Evolutionary conservation across 306 rosid genomes (phyloP), one percentile per base, ranked within the genome.

Genomic region (Cyamopsis tetragonoloba): DNA sequence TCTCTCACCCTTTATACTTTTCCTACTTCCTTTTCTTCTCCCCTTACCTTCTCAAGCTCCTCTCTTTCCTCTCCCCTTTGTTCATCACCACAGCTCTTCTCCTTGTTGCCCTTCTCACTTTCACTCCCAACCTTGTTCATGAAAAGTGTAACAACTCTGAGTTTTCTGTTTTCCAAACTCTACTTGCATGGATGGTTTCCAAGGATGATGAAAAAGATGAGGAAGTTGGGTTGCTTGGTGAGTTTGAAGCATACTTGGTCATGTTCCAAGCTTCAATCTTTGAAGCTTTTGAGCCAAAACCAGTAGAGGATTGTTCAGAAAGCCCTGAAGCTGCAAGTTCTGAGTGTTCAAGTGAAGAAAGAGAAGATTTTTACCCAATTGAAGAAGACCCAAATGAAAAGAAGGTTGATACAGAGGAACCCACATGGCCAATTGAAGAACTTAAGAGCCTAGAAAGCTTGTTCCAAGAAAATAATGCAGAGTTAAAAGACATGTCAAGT

Each of bases 31-130:
- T 93, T 59, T 89, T 93, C 81, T 93, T 93, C 77, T 88, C 87
- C 27, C 97, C 97, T 0, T 88, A 90, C 66, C 65, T 93, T 51
- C 53, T 88, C 81, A 93, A 63, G 82, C 72, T 93, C 12, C 46
- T 93, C 20, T 89, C 92, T 66, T 93, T 89, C 62, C 92, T 93
- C 49, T 89, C 89, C 28, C 99, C 99, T 77, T 86, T 93, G 70
- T 82, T 88, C 75, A 71, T 88, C 71, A 83, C 95, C 68, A 88
- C 96, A 3, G 28, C 84, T 24, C 89, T 93, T 15, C 83, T 92
- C 77, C 86, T 88, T 51, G 85, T 90, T 2, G 81, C 87, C 23
- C 57, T 88, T 48, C 82, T 83, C 46, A 82, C 79, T 47, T 35
- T 87, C 48, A 77, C 96, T 77, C 92, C 92, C 9, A 62, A 50